Percentiles rank a stretch among this genome's conserved stretches.
Evolutionary conservation across 345 rosid species (phyloP).

Genomic region (Eucalyptus tenuipes): DNA sequence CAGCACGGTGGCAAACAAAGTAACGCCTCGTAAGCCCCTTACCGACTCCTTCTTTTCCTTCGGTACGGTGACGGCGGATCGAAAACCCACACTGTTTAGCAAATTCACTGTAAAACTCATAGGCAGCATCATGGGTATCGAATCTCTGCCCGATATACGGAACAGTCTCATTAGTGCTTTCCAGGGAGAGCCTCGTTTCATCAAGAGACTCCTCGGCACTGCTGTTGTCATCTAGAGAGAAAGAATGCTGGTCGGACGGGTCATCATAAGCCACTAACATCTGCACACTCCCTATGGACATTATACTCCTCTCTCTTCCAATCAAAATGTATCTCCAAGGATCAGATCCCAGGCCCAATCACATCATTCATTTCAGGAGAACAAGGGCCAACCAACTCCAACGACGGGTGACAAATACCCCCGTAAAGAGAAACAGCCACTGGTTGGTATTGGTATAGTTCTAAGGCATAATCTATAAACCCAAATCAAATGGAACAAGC

Average conservation of each 20-base stretch:
- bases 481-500: background rate
- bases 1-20: conserved; percentile 96
- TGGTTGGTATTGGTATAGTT: background rate
- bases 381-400: background rate
- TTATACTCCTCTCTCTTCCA: conserved; percentile 17
- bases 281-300: conserved; percentile 65
- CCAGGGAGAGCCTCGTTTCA: conserved; percentile 62
- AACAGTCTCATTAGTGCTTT: conserved; percentile 40
- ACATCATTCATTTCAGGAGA: background rate
- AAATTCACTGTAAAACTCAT: conserved; percentile 76
- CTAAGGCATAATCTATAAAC: background rate
- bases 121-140: conserved; percentile 80
- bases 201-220: conserved; percentile 84
- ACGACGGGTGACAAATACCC: background rate
- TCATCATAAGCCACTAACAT: conserved; percentile 68
- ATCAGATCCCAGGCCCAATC: background rate
- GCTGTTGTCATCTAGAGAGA: conserved; percentile 73
- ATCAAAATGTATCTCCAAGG: conserved; percentile 2
- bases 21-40: conserved; percentile 94
- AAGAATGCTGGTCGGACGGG: conserved; percentile 73
- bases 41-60: conserved; percentile 95
- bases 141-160: conserved; percentile 89
- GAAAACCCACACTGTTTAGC: conserved; percentile 90
- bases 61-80: conserved; percentile 89
- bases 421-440: background rate